Base-by-base conservation (phyloP, 495 filamentous ascomycete species). In the Oidiodendron maius region DNA sequence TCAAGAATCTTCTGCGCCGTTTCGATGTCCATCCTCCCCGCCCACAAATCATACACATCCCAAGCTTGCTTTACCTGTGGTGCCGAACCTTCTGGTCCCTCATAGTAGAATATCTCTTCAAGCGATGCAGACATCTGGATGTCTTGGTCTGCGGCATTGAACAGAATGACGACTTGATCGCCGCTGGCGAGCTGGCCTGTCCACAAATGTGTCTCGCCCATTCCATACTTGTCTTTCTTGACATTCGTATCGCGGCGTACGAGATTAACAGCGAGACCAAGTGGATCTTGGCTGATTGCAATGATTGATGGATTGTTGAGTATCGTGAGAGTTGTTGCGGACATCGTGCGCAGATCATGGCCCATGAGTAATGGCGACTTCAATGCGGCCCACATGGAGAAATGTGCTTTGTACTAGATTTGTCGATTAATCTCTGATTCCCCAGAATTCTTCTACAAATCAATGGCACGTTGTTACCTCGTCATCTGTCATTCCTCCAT, bases 41-140 rank as follows among this genome's bases (percentile, higher is more conserved):
- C 74, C 76, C 76, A 80, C 2, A 79, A 61, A 55, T 80, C 76
- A 53, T 72, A 73, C 1, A 80, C 58, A 46, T 73, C 71, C 74
- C 75, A 78, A 3, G 36, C 44, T 43, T 57, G 48, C 6, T 64
- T 47, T 18, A 66, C 50, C 44, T 65, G 59, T 13, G 60, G 50
- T 11, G 64, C 65, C 2, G 57, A 60, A 24, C 71, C 71, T 4
- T 57, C 64, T 13, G 62, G 60, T 6, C 67, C 62, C 18, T 62
- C 56, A 24, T 66, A 63, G 59, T 70, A 50, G 55, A 80, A 80
- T 28, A 80, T 73, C 26, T 79, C 75, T 20, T 62, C 57, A 26
- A 77, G 64, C 2, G 68, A 69, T 5, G 70, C 71, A 45, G 61
- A 66, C 68, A 80, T 67, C 52, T 65, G 15, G 57, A 52, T 3